Conservation (phyloP, 768 basidiomycete genomes). For the Mycena indigotica region DNA sequence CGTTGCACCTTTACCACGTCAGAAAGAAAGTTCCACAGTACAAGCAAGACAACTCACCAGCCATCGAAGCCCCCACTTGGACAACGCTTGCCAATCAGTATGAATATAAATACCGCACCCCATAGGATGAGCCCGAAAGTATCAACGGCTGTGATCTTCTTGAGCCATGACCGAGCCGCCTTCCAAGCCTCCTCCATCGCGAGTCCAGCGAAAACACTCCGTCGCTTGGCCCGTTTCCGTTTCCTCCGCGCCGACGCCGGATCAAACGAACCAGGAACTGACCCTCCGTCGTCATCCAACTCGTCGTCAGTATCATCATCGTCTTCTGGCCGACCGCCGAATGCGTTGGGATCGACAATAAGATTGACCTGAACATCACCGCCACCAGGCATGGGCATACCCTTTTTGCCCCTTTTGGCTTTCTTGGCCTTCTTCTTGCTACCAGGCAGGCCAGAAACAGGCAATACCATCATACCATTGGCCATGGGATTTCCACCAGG, state of each 20-base stretch:
- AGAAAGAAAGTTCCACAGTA: constrained; percentile 6
- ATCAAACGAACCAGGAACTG: constrained; percentile 40
- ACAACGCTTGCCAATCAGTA: constrained; percentile 63
- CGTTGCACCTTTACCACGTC: constrained; percentile 58
- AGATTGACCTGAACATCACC: constrained; percentile 71
- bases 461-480: constrained; percentile 62
- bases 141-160: constrained; percentile 56
- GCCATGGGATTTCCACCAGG: constrained; percentile 28
- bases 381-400: constrained; percentile 32
- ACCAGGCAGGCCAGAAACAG: constrained; percentile 55
- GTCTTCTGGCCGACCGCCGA: constrained; percentile 44
- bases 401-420: constrained; percentile 42
- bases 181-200: constrained; percentile 69
- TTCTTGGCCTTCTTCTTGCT: constrained; percentile 46
- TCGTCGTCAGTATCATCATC: constrained; percentile 42
- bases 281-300: constrained; percentile 36
- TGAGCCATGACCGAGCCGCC: constrained; percentile 52
- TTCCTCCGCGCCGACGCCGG: constrained; percentile 34
- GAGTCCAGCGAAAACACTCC: constrained; percentile 59
- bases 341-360: constrained; percentile 68
- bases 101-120: constrained; percentile 61
- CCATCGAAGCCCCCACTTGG: constrained; percentile 63
- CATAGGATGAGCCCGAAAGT: constrained; percentile 50
- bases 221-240: constrained; percentile 41
- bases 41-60: constrained; percentile 49